Evolutionary conservation across 345 rosid genomes (phyloP).

Genomic region (Eucalyptus curtisii): DNA sequence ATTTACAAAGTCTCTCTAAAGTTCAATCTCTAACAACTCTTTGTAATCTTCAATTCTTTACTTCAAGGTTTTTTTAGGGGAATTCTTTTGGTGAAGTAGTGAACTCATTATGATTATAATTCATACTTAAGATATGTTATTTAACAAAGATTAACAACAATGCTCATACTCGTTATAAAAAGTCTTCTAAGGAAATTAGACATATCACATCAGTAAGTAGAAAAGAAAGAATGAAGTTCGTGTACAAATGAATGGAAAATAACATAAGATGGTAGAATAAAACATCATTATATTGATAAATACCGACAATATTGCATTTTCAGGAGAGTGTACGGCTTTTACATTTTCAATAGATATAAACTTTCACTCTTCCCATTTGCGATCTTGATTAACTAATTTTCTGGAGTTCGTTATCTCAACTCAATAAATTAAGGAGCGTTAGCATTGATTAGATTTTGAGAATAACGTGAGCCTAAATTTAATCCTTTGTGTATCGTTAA

Average conservation of each 20-base stretch:
- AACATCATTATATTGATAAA: background rate
- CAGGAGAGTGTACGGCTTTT: background rate
- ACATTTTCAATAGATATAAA: background rate
- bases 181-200: no score
- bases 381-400: background rate
- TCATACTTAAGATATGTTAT: no score
- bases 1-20: background rate
- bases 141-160: no score
- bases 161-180: no score
- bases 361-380: background rate
- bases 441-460: background rate
- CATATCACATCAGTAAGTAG: background rate
- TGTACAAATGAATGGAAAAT: background rate
- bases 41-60: no score
- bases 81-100: no score
- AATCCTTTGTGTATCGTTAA: background rate
- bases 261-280: background rate
- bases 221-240: background rate
- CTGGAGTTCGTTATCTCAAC: background rate
- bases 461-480: background rate
- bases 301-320: background rate
- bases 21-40: background rate
- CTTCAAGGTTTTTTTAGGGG: no score
- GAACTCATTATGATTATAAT: no score
- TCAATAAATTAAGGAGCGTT: background rate